These are phyloP conservation scores for Zygnema cylindricum DNA, from an alignment of 139 green algal genomes.

Conservation along the genomic window DNA sequence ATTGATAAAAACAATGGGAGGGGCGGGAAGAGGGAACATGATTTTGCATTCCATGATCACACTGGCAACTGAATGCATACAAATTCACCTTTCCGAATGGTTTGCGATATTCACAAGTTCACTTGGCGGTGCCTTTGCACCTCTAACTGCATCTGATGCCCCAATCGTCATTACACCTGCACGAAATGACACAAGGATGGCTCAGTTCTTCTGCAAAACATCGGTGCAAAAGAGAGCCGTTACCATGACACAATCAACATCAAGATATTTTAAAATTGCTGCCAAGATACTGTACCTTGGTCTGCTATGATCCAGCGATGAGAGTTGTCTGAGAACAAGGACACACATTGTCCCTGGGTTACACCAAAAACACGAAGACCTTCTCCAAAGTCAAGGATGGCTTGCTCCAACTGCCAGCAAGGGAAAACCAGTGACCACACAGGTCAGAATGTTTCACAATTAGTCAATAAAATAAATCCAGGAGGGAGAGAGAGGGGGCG, in stretches of 20 bases:
- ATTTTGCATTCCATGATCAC: no score
- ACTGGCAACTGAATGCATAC: no score
- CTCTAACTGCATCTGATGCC: constrained; percentile 69
- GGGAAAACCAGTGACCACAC: neutral
- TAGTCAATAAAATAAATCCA: neutral
- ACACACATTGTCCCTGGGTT: constrained; percentile 64
- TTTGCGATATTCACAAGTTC: constrained; percentile 85
- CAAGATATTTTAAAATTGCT: neutral
- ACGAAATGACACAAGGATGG: no score
- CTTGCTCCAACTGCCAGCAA: constrained; percentile 31
- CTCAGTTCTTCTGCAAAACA: neutral
- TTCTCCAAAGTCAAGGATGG: constrained; percentile 56
- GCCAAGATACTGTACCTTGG: constrained; percentile 68
- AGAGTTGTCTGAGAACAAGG: constrained; percentile 85
- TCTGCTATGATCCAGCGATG: constrained; percentile 86
- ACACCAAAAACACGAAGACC: constrained; percentile 52
- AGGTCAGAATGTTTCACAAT: neutral
- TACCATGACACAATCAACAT: neutral
- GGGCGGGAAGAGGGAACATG: no score
- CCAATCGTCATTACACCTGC: constrained; percentile 62
- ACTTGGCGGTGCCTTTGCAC: constrained; percentile 71
- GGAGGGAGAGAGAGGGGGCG: neutral
- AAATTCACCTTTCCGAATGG: constrained; percentile 72
- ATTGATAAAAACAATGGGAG: no score
- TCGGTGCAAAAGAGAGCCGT: neutral